Base-by-base conservation (phyloP, 768 basidiomycete genomes). In the Xerocomus potaroensis region DNA sequence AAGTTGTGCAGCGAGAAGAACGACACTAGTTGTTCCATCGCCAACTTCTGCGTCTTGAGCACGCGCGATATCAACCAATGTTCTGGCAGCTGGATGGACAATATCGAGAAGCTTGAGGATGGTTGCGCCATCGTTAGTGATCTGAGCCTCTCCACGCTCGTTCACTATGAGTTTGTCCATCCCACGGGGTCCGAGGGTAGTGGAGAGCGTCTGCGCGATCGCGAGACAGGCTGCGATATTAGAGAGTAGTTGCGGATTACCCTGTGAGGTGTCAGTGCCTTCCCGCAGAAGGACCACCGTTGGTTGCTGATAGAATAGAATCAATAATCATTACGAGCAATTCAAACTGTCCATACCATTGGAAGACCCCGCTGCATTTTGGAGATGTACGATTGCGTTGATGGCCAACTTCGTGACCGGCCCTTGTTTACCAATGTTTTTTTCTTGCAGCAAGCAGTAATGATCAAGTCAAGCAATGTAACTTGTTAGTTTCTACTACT, bases 121-220 rank as follows among this genome's bases (percentile, higher is more conserved):
- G 50, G 96, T 99, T 29, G 96, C 96, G 48, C 96, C 96, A 79
- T 99, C 96, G 69, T 99, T 99, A 18, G 96, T 98, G 63, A 99
- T 99, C 72, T 96, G 95, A 8, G 96, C 92, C 50, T 94, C 87
- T 41, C 96, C 95, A 47, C 93, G 81, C 49, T 90, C 86, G 50
- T 85, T 85, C 2, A 97, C 95, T 56, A 96, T 96, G 36, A 98
- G 75, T 66, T 97, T 98, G 69, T 99, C 96, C 96, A 99, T 98
- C 53, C 96, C 96, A 49, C 96, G 76, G 8, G 96, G 96, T 12
- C 96, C 96, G n/a, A 99, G 81, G 26, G 96, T 98, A 46, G 81
- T 92, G 18, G 96, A 78, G 44, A 99, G 80, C 2, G 91, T 97
- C 63, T 91, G 82, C 38, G 94, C 72, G 56, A 99, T 86, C 15